Conservation (phyloP, 805 yeast species). For the Saccharomycopsis sp. region DNA sequence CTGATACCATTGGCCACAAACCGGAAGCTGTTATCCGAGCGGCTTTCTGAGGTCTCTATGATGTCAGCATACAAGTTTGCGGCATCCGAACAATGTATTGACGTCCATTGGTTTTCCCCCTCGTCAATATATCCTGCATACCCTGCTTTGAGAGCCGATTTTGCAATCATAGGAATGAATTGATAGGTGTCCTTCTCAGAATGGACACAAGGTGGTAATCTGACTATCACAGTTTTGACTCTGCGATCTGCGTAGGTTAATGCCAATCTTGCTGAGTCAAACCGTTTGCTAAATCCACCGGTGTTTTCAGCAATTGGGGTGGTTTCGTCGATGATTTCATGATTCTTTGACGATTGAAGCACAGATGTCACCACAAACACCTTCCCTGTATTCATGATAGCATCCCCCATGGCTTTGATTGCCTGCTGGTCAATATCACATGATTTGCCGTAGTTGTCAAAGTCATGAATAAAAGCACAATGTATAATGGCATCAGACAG, state of each 20-base stretch:
- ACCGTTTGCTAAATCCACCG: neutral
- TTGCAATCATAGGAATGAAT: conserved; percentile 25
- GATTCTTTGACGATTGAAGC: neutral
- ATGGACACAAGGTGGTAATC: conserved; percentile 33
- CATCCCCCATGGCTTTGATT: conserved; percentile 23
- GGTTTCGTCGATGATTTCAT: neutral
- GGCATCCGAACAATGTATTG: conserved; percentile 31
- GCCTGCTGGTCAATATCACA: conserved; percentile 27
- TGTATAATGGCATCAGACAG: conserved; percentile 35
- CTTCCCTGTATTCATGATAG: neutral
- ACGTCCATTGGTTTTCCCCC: conserved; percentile 30
- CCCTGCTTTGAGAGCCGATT: conserved; percentile 30
- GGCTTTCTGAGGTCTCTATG: neutral
- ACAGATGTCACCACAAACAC: neutral
- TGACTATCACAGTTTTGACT: conserved; percentile 25
- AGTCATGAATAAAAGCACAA: conserved; percentile 32
- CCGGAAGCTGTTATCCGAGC: neutral
- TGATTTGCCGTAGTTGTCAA: conserved; percentile 22
- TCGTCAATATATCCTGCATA: conserved; percentile 33
- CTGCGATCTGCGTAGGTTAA: conserved; percentile 24
- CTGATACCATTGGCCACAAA: neutral
- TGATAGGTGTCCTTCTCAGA: conserved; percentile 27
- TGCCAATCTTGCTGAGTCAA: conserved; percentile 20
- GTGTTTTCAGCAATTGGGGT: neutral
- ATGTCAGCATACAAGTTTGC: conserved; percentile 27